Evolutionary conservation across 768 basidiomycete genomes (phyloP), one percentile per base, ranked within the genome.

Genomic region (Glaciozyma antarctica): DNA sequence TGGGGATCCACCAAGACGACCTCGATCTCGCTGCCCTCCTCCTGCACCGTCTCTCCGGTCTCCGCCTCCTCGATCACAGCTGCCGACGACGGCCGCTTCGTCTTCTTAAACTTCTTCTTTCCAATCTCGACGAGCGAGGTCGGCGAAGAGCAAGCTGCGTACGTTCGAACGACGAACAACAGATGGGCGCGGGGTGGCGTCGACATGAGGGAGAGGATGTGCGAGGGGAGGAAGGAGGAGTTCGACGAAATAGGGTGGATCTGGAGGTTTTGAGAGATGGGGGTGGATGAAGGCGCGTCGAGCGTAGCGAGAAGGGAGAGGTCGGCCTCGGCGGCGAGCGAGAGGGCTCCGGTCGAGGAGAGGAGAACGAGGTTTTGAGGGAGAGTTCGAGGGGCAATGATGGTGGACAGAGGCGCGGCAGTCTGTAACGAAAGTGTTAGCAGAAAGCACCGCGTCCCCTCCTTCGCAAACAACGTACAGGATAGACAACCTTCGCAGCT

Each of bases 101-200:
- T 52, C 65, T 67, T 67, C 48, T 70, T 70, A 57, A 67, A 62
- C 65, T 67, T 65, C 63, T 70, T 67, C 62, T 70, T 66, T 38
- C 63, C 60, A 21, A 64, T 60, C 44, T 65, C 63, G 32, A 60
- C 53, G 43, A 70, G 60, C 32, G 65, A 64, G 0, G 49, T 16
- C 26, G 38, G 17, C 3, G n/a, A 21, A 0, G 60, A 22, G 2
- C 26, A 2, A 5, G 28, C 0, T 3, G 45, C 38, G 53, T 62
- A 66, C 2, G 63, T 44, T 19, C 69, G 65, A 0, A 67, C 65
- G 48, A 67, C 28, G 44, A 70, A 1, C 10, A 55, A 61, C 58
- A 70, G 41, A 48, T 67, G 69, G 9, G 63, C 60, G 26, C 45
- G 15, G 6, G 45, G 21, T 45, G 45, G 30, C 12, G 58, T 32